Percentiles rank a stretch among this genome's conserved stretches.
Evolutionary conservation across 2,329 filamentous ascomycete species (phyloP).

Genomic region (Hortaea werneckii): DNA sequence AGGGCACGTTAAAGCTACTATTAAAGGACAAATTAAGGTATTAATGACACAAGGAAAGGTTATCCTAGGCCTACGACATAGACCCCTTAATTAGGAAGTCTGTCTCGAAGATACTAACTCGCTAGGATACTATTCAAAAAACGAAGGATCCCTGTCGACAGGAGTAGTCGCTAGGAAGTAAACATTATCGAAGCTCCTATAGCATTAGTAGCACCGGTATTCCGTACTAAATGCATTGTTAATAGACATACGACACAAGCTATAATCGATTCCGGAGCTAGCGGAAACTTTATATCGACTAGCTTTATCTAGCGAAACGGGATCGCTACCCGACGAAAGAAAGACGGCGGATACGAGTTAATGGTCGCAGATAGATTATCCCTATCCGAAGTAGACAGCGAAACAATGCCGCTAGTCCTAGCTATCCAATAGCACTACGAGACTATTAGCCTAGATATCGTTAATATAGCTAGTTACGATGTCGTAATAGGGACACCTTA

Average conservation of each 20-base stretch:
- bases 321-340: conserved; percentile 8
- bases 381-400: conserved; percentile 6
- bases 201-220: conserved; percentile 3
- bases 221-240: conserved; percentile 4
- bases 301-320: conserved; percentile 2
- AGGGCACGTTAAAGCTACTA: neutral
- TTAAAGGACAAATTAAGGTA: no score
- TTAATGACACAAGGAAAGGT: no score
- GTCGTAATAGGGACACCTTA: conserved; percentile 10
- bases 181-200: neutral
- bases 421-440: conserved; percentile 6
- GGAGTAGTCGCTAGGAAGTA: neutral
- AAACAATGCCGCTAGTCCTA: conserved; percentile 7
- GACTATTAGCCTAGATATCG: conserved; percentile 7
- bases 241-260: neutral
- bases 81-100: no score
- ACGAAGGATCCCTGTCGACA: neutral
- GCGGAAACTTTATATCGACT: conserved; percentile 7
- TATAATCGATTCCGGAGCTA: conserved; percentile 9
- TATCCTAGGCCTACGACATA: no score
- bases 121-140: neutral
- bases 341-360: conserved; percentile 4
- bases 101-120: no score
- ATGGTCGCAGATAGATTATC: conserved; percentile 5
- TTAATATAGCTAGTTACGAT: conserved; percentile 7